Conservation (phyloP, 768 basidiomycete species). For the Naganishia kalamii region DNA sequence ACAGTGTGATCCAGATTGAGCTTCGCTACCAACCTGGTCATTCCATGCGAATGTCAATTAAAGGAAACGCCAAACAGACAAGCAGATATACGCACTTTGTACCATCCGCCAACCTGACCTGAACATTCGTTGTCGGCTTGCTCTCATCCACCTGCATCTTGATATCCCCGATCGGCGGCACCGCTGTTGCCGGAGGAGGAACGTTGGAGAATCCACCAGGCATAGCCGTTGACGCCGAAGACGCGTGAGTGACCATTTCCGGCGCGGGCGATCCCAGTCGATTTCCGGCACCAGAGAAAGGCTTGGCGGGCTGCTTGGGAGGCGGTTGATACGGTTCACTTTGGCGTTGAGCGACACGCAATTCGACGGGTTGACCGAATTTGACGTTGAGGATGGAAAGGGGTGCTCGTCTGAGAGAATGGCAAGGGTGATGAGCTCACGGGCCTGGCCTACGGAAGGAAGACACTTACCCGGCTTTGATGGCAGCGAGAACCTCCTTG, state of each 20-base stretch:
- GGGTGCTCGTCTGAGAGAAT: conserved; percentile 61
- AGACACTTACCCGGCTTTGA: conserved; percentile 66
- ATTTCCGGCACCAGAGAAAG: conserved; percentile 69
- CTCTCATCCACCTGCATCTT: conserved; percentile 75
- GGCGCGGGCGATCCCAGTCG: conserved; percentile 76
- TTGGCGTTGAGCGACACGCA: conserved; percentile 66
- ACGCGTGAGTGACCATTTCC: conserved; percentile 17
- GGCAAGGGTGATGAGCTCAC: not conserved
- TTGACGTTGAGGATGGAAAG: conserved; percentile 65
- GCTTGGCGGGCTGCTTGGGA: conserved; percentile 50
- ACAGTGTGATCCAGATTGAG: conserved; percentile 91
- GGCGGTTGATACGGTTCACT: conserved; percentile 64
- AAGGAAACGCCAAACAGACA: not conserved
- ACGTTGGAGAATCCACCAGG: conserved; percentile 28
- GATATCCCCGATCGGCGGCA: conserved; percentile 47
- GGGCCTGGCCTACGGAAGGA: not conserved
- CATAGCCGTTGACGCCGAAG: conserved; percentile 22
- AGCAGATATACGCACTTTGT: conserved; percentile 55
- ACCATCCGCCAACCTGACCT: conserved; percentile 84
- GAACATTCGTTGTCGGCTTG: conserved; percentile 78
- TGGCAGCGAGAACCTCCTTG: conserved; percentile 62
- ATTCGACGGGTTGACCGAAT: conserved; percentile 73
- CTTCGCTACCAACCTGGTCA: conserved; percentile 62
- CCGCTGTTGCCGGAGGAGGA: conserved; percentile 30
- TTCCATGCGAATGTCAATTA: not conserved